phyloP scores from a whole-genome alignment of 495 filamentous ascomycete species.

The Viridothelium virens region DNA sequence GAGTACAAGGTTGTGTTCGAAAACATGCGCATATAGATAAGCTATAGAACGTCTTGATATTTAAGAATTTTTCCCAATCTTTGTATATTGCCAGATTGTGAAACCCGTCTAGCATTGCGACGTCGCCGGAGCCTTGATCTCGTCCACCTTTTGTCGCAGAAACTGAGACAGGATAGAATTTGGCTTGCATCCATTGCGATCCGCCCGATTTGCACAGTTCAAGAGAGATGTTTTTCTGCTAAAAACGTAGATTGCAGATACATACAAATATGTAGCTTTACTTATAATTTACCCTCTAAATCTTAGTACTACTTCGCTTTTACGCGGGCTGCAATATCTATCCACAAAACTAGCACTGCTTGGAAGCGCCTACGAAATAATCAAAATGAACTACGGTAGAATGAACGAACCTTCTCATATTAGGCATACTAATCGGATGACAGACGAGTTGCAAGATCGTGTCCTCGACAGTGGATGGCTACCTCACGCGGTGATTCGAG shows the following conservation, averaged over 20 bases:
- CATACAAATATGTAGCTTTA: no score
- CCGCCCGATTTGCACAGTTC: background rate
- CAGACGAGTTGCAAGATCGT: slow-evolving; percentile 8
- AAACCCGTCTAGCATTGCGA: background rate
- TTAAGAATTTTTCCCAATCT: background rate
- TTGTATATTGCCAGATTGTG: background rate
- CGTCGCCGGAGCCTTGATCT: background rate
- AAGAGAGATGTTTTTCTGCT: no score
- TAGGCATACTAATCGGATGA: background rate
- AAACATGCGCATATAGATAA: slow-evolving; percentile 48
- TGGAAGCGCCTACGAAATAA: background rate
- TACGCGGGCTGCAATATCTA: no score
- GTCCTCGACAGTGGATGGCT: slow-evolving; percentile 52
- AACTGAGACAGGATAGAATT: background rate
- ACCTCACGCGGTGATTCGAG: slow-evolving; percentile 49
- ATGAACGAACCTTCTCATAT: background rate
- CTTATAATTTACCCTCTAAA: no score
- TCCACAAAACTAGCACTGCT: background rate
- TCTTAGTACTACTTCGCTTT: no score
- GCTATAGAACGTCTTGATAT: background rate
- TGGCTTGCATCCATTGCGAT: background rate
- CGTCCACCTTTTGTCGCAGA: background rate
- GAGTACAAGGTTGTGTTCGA: slow-evolving; percentile 76
- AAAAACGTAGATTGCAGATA: no score
- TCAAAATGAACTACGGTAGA: slow-evolving; percentile 6